A percentile compares a stretch with the other conserved stretches of the same genome.
Conservation (phyloP, 805 yeast genomes). For the Saturnispora gosingensis region DNA sequence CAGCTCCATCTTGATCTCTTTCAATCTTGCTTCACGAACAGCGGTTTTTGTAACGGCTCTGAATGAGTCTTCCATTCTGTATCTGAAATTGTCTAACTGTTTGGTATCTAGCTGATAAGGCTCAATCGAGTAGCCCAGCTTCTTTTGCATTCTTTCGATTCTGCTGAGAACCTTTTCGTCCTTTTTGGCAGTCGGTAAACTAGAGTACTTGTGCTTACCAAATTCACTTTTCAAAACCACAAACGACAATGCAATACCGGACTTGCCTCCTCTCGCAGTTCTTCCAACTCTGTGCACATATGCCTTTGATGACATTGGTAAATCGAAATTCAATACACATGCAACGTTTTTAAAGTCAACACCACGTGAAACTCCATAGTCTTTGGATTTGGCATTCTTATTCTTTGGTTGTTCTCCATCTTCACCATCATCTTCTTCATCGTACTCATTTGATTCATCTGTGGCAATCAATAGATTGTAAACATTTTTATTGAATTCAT, state of each 20-base stretch:
- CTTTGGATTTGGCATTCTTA: constrained; percentile 33
- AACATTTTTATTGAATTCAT: constrained; percentile 85
- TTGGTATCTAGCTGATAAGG: constrained; percentile 88
- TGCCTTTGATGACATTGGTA: constrained; percentile 81
- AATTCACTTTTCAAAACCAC: constrained; percentile 75
- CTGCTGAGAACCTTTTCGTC: constrained; percentile 82
- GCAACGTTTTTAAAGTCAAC: constrained; percentile 95
- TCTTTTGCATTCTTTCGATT: constrained; percentile 67
- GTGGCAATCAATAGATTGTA: constrained; percentile 88
- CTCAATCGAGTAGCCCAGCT: constrained; percentile 61
- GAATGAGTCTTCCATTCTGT: constrained; percentile 94
- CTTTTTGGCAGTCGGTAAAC: constrained; percentile 56
- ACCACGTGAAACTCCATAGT: constrained; percentile 93
- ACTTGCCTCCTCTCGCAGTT: constrained; percentile 94
- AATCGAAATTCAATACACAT: constrained; percentile 90
- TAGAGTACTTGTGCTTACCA: constrained; percentile 82
- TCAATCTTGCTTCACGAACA: constrained; percentile 85
- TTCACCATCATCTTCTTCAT: constrained; percentile 23
- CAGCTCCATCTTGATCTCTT: constrained; percentile 80
- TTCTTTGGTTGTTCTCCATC: constrained; percentile 31
- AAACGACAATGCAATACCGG: constrained; percentile 91
- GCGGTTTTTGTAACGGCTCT: constrained; percentile 87
- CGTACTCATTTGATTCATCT: constrained; percentile 67
- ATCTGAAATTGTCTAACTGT: constrained; percentile 92
- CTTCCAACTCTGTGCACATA: constrained; percentile 93